Evolutionary conservation across 2,329 filamentous ascomycete species (phyloP).

Genomic region (Epichloe hybrida): DNA sequence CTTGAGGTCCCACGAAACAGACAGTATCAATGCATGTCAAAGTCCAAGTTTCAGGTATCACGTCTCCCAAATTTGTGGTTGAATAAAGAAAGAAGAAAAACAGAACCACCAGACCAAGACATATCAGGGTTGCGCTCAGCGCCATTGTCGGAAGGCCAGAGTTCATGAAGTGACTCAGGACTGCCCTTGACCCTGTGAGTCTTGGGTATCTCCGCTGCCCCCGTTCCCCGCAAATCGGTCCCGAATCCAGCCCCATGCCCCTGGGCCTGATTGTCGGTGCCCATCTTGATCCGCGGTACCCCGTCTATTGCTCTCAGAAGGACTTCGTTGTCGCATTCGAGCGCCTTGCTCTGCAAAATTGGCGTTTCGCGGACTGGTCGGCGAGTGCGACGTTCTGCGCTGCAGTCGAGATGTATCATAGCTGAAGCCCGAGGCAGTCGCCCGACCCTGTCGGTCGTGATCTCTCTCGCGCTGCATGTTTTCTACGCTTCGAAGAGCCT

Average conservation of each 20-base stretch:
- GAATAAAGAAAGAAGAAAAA: neutral
- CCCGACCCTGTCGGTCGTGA: conserved; percentile 13
- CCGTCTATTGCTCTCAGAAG: conserved; percentile 22
- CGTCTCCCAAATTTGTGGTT: neutral
- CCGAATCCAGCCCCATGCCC: conserved; percentile 31
- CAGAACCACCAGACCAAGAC: neutral
- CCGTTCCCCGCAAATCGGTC: conserved; percentile 23
- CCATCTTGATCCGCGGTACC: conserved; percentile 17
- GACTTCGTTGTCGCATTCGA: conserved; percentile 25
- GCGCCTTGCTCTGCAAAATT: conserved; percentile 17
- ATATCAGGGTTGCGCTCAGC: neutral
- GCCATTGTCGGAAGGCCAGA: neutral
- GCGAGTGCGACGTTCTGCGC: conserved; percentile 25
- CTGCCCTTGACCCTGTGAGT: conserved; percentile 17
- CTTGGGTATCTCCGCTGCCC: conserved; percentile 13
- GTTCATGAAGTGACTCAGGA: conserved; percentile 9
- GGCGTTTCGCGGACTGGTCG: conserved; percentile 20
- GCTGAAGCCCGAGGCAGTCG: conserved; percentile 13
- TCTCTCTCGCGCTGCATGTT: conserved; percentile 14
- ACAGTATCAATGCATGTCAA: neutral
- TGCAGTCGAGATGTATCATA: conserved; percentile 22
- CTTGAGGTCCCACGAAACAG: neutral
- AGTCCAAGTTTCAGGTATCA: neutral
- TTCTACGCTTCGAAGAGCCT: conserved; percentile 18
- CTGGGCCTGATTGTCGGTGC: conserved; percentile 19